Conservation (phyloP, 2,329 filamentous ascomycete species). For the Parafenestella ontariensis region DNA sequence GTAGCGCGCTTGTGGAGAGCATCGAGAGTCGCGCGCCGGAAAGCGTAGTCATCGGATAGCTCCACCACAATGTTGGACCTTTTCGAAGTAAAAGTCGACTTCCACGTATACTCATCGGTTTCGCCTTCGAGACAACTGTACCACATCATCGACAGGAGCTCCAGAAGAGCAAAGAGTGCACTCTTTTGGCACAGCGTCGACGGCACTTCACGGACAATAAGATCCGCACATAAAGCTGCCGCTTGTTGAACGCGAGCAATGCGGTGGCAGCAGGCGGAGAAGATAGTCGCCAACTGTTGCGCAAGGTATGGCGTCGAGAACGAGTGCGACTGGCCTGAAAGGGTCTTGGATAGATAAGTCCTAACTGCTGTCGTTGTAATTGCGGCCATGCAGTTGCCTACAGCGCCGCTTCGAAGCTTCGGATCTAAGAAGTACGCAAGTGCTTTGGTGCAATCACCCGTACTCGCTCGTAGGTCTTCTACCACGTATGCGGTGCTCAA, state of each 20-base stretch:
- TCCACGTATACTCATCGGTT: slow-evolving; percentile 90
- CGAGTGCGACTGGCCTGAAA: slow-evolving; percentile 72
- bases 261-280: slow-evolving; percentile 90
- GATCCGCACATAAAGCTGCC: slow-evolving; percentile 81
- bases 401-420: slow-evolving; percentile 69
- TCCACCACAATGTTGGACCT: slow-evolving; percentile 83
- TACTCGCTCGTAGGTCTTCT: slow-evolving; percentile 83
- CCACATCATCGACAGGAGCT: slow-evolving; percentile 95
- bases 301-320: slow-evolving; percentile 95
- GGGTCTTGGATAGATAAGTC: slow-evolving; percentile 78
- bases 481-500: slow-evolving; percentile 89
- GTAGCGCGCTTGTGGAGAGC: slow-evolving; percentile 78
- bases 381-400: slow-evolving; percentile 68
- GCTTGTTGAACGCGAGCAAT: slow-evolving; percentile 91
- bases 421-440: slow-evolving; percentile 95
- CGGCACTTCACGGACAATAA: slow-evolving; percentile 82
- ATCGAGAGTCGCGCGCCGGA: slow-evolving; percentile 80
- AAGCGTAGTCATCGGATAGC: slow-evolving; percentile 89
- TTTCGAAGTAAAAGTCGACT: slow-evolving; percentile 77
- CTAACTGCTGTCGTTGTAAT: slow-evolving; percentile 75
- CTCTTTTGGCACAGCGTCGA: slow-evolving; percentile 89
- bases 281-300: slow-evolving; percentile 81
- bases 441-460: slow-evolving; percentile 88
- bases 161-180: slow-evolving; percentile 90
- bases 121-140: slow-evolving; percentile 91